These are phyloP conservation scores for Candida boidinii DNA, from an alignment of 805 yeast species.

Conservation along the genomic window DNA sequence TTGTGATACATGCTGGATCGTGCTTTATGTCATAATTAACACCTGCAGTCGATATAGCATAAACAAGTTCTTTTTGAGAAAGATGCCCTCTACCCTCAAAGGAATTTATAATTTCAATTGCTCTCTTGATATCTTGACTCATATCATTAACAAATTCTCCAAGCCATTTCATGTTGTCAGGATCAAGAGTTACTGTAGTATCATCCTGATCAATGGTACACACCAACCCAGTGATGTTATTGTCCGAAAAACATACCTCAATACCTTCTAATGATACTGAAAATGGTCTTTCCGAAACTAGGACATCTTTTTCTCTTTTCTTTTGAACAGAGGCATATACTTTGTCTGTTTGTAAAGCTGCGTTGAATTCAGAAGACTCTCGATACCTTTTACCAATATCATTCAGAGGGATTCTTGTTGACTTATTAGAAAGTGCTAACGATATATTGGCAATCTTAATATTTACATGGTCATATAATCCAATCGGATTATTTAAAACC, in stretches of 20 bases:
- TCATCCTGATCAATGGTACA: constrained; percentile 7
- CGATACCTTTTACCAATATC: no score
- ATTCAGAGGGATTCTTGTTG: no score
- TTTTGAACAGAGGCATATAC: no score
- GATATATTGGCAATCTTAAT: constrained; percentile 28
- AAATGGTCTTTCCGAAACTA: no score
- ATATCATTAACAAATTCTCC: constrained; percentile 4
- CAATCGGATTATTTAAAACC: no score
- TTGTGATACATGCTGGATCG: constrained; percentile 85
- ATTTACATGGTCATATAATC: constrained; percentile 18
- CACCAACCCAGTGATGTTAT: background rate
- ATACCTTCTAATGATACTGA: background rate
- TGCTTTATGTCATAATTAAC: constrained; percentile 44
- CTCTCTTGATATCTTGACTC: constrained; percentile 5
- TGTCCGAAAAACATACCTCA: background rate
- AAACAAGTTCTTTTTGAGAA: constrained; percentile 31
- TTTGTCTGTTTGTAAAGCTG: no score
- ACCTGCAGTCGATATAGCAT: constrained; percentile 31
- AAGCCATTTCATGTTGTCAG: constrained; percentile 14
- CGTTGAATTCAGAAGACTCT: no score
- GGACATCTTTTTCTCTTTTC: background rate
- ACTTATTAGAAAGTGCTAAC: constrained; percentile 21
- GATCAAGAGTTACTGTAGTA: constrained; percentile 12
- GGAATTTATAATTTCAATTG: constrained; percentile 3
- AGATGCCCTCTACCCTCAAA: constrained; percentile 7